Evolutionary conservation across 2,329 filamentous ascomycete genomes (phyloP), one percentile per base, ranked within the genome.

Genomic region (Davidsoniella eucalypti): DNA sequence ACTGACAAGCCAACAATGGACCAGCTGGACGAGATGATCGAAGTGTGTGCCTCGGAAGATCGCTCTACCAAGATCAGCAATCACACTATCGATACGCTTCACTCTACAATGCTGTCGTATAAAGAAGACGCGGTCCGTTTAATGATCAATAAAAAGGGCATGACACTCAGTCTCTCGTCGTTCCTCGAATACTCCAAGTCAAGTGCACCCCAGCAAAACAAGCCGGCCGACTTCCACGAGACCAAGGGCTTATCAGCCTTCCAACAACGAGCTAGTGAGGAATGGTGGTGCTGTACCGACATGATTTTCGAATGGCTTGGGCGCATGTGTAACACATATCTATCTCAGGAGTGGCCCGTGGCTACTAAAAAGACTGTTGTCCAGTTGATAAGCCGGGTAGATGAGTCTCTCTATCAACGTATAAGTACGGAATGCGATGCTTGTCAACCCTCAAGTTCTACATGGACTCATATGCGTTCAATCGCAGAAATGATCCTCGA

Each of bases 101-200:
- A 68, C 3, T 63, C 65, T 18, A 65, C 68, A 5, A 62, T 78
- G n/a, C 58, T 65, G 1, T 62, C 66, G 3, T 77, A 75, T 55
- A 69, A 68, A 40, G 71, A 76, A 50, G 71, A 75, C n/a, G 66
- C 66, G 5, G 72, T 72, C 0, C 70, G 68, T 54, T 64, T 73
- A 4, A 59, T 79, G 9, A 60, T 77, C 10, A 70, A 65, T 54
- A 76, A 76, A 55, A 71, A 71, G 50, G 71, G 75, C 43, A 64
- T 68, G 18, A 68, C 69, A 9, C 63, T 75, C 26, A 74, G 74
- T 7, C 65, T 79, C 14, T 76, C 72, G 1, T 76, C 75, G 3
- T 81, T 82, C 56, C 66, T 82, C 3, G 78, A 82, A 55, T 75
- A 81, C 56, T 72, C 76, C 1, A 80, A 79, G 55, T 65, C 72